Evolutionary conservation across 106 monocot species (phyloP).

Genomic region (Apostasia ramifera): DNA sequence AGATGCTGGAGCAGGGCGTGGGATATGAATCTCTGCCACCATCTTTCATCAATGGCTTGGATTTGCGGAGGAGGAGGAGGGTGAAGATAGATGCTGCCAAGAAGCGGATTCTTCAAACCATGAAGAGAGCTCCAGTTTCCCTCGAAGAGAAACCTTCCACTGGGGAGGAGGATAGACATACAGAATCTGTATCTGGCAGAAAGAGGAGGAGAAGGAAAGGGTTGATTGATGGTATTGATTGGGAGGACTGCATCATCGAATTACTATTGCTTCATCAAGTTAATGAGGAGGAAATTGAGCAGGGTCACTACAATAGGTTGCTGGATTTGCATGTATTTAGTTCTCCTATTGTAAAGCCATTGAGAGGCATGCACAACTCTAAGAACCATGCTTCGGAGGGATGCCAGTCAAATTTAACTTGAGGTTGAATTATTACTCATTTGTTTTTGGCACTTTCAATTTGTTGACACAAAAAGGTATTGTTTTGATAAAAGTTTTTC

Average conservation of each 20-base stretch:
- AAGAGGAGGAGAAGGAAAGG: constrained; percentile 22
- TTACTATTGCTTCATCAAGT: constrained; percentile 59
- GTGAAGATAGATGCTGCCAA: constrained; percentile 58
- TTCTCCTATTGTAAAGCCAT: constrained; percentile 3
- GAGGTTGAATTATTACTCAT: no score
- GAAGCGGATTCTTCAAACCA: constrained; percentile 40
- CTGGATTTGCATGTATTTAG: constrained; percentile 72
- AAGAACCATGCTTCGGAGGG: neutral
- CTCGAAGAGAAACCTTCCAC: neutral
- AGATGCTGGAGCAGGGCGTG: constrained; percentile 46
- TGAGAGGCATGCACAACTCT: no score
- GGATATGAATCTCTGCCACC: constrained; percentile 75
- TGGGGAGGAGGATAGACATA: neutral
- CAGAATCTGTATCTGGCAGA: neutral
- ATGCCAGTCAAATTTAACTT: neutral
- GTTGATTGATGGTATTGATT: constrained; percentile 34
- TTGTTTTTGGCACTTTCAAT: no score
- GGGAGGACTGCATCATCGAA: constrained; percentile 86
- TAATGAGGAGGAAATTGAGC: constrained; percentile 61
- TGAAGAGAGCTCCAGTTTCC: constrained; percentile 4
- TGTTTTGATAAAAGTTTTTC: no score
- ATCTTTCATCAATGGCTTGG: constrained; percentile 51
- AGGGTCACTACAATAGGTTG: constrained; percentile 77
- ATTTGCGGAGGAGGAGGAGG: constrained; percentile 46
- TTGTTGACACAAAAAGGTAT: no score